A percentile compares a stretch with the other conserved stretches of the same genome.
Evolutionary conservation across 2,329 filamentous ascomycete genomes (phyloP).

Genomic region (Coniosporium tulheliwenetii): DNA sequence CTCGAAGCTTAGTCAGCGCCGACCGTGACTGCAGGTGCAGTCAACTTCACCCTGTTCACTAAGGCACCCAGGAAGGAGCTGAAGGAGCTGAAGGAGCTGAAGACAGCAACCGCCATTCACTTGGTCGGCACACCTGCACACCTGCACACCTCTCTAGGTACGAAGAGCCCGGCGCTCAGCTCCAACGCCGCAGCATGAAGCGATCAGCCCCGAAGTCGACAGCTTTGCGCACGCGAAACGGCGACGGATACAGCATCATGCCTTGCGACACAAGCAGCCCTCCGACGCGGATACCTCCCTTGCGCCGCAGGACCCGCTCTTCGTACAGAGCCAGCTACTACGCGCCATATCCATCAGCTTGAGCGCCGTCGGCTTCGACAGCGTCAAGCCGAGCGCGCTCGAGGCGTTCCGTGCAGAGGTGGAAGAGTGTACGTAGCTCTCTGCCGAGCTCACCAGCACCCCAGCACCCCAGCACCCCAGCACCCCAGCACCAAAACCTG

Average conservation of each 20-base stretch:
- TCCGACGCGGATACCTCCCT: constrained; percentile 15
- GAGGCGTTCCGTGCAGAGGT: constrained; percentile 38
- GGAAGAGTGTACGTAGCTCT: constrained; percentile 39
- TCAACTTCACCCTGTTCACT: no score
- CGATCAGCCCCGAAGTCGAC: no score
- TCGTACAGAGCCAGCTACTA: constrained; percentile 37
- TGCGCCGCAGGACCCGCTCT: constrained; percentile 31
- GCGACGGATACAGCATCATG: constrained; percentile 4
- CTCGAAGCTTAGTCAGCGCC: no score
- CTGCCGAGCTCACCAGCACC: neutral
- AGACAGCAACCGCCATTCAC: no score
- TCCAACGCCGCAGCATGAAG: no score
- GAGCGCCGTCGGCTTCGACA: constrained; percentile 36
- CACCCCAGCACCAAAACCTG: constrained; percentile 7
- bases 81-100: no score
- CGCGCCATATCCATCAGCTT: constrained; percentile 38
- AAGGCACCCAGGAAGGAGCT: no score
- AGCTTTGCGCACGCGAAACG: neutral
- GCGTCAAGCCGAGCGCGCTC: constrained; percentile 38
- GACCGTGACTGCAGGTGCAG: no score
- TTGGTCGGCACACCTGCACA: no score
- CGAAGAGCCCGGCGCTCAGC: no score
- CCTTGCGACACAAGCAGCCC: constrained; percentile 18
- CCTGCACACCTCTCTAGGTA: no score
- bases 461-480: no score